phyloP scores from a whole-genome alignment of 73 alveolate species.

The Paramecium primaurelia region DNA sequence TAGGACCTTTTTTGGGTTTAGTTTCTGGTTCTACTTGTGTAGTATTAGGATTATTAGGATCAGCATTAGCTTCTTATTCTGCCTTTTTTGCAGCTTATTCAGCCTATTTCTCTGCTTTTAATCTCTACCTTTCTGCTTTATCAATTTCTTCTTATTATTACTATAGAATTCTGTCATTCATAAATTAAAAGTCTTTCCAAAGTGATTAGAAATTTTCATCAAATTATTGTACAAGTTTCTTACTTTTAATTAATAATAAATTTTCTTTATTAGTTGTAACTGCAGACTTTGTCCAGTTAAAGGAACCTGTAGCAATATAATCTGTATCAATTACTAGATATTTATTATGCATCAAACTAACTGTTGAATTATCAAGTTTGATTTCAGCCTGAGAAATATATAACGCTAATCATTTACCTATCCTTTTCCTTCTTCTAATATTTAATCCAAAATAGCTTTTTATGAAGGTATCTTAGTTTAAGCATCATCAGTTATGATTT shows the following conservation, averaged over 20 bases:
- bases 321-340: conserved; percentile 94
- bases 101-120: neutral
- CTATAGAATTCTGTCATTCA: neutral
- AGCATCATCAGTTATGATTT: conserved; percentile 96
- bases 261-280: conserved; percentile 64
- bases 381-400: conserved; percentile 78
- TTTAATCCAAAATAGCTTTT: neutral
- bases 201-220: conserved; percentile 46
- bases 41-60: neutral
- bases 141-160: neutral
- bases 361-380: conserved; percentile 85
- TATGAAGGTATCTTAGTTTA: conserved; percentile 49
- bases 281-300: conserved; percentile 73
- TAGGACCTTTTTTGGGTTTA: neutral
- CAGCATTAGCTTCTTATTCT: conserved; percentile 1
- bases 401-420: conserved; percentile 79
- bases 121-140: neutral
- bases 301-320: conserved; percentile 94
- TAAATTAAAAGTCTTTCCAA: conserved; percentile 39
- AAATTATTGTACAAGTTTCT: neutral
- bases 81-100: neutral
- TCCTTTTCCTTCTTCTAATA: conserved; percentile 72
- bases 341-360: conserved; percentile 96
- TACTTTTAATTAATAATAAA: conserved; percentile 37
- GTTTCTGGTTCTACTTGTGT: neutral